Conservation (phyloP, 768 basidiomycete genomes). For the Phylloporus sp. region DNA sequence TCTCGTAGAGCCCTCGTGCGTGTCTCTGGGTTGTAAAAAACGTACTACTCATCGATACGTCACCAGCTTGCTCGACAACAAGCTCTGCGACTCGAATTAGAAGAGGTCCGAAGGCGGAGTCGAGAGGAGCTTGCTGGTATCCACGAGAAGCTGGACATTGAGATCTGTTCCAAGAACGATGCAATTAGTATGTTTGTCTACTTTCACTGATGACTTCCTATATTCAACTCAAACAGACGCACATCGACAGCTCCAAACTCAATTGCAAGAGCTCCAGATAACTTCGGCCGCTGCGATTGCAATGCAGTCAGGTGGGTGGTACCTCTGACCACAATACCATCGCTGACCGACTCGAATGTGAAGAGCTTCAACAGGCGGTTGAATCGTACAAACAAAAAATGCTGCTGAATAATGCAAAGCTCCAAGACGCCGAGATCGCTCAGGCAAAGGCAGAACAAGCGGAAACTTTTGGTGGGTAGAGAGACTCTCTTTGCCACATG, state of each 20-base stretch:
- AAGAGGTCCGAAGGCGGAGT: slow-evolving; percentile 59
- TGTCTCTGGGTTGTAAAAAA: not conserved
- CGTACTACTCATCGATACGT: not conserved
- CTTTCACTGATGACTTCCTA: not conserved
- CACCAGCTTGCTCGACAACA: slow-evolving; percentile 63
- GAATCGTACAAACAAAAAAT: slow-evolving; percentile 65
- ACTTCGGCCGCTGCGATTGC: slow-evolving; percentile 55
- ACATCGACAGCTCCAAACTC: slow-evolving; percentile 55
- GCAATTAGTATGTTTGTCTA: slow-evolving; percentile 44
- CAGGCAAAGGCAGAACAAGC: slow-evolving; percentile 60
- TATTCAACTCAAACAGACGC: slow-evolving; percentile 38
- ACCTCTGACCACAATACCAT: not conserved
- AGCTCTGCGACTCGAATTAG: slow-evolving; percentile 58
- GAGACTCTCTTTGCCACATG: not conserved
- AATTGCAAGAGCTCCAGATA: slow-evolving; percentile 62
- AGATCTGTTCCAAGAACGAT: slow-evolving; percentile 52
- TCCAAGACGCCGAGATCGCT: slow-evolving; percentile 68
- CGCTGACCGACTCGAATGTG: not conserved
- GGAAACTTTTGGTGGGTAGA: slow-evolving; percentile 54
- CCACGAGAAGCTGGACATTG: slow-evolving; percentile 53
- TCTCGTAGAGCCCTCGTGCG: slow-evolving; percentile 67
- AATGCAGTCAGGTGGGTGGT: slow-evolving; percentile 49
- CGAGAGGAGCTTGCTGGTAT: slow-evolving; percentile 57
- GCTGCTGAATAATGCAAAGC: slow-evolving; percentile 50
- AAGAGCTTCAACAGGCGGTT: slow-evolving; percentile 62